Percentiles rank a stretch among this genome's conserved stretches.
phyloP scores from a whole-genome alignment of 345 rosid species.

The Citrus trifoliata region DNA sequence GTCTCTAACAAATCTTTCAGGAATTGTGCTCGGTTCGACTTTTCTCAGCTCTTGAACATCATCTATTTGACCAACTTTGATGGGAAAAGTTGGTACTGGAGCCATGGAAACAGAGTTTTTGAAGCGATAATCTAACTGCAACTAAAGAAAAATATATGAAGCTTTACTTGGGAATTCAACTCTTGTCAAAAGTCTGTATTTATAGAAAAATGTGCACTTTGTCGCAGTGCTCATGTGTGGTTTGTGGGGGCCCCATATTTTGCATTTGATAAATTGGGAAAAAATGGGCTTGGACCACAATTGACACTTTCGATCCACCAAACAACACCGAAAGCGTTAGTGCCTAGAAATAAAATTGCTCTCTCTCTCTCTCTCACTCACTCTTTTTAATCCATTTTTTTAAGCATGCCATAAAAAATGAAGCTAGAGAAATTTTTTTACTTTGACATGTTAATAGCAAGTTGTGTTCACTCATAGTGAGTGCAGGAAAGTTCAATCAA shows the following conservation, averaged over 20 bases:
- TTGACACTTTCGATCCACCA: not conserved
- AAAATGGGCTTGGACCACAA: not conserved
- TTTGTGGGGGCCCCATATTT: constrained; percentile 4
- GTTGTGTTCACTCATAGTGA: not conserved
- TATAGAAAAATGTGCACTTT: constrained; percentile 21
- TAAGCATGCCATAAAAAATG: not conserved
- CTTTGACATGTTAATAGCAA: not conserved
- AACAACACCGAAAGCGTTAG: not conserved
- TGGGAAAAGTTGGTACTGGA: constrained; percentile 47
- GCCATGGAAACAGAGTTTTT: constrained; percentile 44
- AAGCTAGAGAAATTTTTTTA: not conserved
- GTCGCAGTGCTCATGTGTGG: not conserved
- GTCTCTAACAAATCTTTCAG: constrained; percentile 74
- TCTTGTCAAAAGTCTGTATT: constrained; percentile 17
- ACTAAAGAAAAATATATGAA: constrained; percentile 3
- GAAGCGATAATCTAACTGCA: not conserved
- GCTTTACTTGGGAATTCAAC: constrained; percentile 9
- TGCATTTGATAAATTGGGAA: constrained; percentile 14
- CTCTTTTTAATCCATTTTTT: not conserved
- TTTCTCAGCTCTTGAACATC: constrained; percentile 90
- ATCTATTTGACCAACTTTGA: constrained; percentile 75
- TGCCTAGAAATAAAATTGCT: not conserved
- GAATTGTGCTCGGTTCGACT: constrained; percentile 53
- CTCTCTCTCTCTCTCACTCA: too few species aligned
- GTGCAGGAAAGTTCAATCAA: not conserved